Conservation (phyloP, 2,329 filamentous ascomycete genomes). For the Trichoderma pleuroti region DNA sequence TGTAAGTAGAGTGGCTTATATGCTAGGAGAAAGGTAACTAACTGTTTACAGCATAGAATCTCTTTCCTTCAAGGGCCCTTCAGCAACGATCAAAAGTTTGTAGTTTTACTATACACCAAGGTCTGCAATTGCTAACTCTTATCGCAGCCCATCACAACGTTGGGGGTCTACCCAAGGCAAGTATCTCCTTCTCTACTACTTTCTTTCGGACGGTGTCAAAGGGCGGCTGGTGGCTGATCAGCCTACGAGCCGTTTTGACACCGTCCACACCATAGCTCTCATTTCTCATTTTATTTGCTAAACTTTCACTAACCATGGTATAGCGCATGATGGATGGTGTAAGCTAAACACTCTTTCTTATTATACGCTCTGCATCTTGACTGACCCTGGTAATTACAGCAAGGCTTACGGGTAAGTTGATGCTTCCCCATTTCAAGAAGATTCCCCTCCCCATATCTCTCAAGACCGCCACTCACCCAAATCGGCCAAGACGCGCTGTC, state of each 20-base stretch:
- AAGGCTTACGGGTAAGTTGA: not conserved
- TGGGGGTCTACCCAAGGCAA: conserved; percentile 50
- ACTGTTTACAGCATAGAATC: not conserved
- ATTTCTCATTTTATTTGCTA: not conserved
- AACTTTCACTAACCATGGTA: not conserved
- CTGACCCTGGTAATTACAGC: not conserved
- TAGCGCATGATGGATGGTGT: not conserved
- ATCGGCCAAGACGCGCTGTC: too few species aligned
- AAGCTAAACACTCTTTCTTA: not conserved
- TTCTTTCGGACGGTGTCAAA: not conserved
- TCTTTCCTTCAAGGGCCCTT: not conserved
- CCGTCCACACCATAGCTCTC: not conserved
- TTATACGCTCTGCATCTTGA: not conserved
- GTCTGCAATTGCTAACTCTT: not conserved
- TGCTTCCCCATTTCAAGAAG: not conserved
- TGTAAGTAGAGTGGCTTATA: not conserved
- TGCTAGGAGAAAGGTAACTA: not conserved
- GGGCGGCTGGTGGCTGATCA: not conserved
- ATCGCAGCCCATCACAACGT: conserved; percentile 53
- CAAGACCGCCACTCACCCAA: too few species aligned
- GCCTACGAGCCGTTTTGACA: not conserved
- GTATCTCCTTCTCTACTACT: not conserved
- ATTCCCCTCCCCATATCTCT: not conserved
- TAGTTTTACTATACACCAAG: not conserved
- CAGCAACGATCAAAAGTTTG: conserved; percentile 27